A percentile compares a stretch with the other conserved stretches of the same genome.
phyloP scores from a whole-genome alignment of 768 basidiomycete genomes.

The Rhodotorula taiwanensis region DNA sequence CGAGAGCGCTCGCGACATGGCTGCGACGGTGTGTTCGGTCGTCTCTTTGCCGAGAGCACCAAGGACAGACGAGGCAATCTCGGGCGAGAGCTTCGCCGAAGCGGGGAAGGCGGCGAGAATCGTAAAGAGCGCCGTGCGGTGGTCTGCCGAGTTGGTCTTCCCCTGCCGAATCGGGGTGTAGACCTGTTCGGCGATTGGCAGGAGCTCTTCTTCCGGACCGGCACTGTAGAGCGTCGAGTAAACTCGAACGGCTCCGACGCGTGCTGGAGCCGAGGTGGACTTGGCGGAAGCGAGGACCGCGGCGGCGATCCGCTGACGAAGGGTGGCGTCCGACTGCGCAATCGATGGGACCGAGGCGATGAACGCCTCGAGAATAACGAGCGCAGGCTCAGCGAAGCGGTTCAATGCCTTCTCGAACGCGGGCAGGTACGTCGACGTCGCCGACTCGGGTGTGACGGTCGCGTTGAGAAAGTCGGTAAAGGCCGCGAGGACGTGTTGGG shows the following conservation, averaged over 20 bases:
- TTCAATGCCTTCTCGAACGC: conserved; percentile 71
- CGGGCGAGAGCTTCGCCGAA: conserved; percentile 49
- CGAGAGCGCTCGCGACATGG: conserved; percentile 55
- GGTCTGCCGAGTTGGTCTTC: conserved; percentile 81
- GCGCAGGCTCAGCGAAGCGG: conserved; percentile 70
- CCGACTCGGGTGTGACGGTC: conserved; percentile 47
- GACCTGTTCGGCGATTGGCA: conserved; percentile 55
- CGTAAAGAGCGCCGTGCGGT: conserved; percentile 69
- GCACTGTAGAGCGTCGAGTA: conserved; percentile 37
- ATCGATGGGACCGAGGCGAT: conserved; percentile 45
- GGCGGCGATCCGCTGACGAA: conserved; percentile 40
- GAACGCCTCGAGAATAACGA: conserved; percentile 47
- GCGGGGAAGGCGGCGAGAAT: conserved; percentile 58
- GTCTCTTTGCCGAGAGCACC: conserved; percentile 64
- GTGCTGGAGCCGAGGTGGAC: conserved; percentile 45
- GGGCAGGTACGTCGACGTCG: conserved; percentile 57
- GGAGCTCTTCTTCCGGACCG: conserved; percentile 40
- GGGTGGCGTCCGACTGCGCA: conserved; percentile 58
- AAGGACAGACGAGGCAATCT: conserved; percentile 47
- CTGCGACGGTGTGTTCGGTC: conserved; percentile 58
- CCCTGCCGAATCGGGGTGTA: conserved; percentile 68
- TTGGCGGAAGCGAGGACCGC: conserved; percentile 35
- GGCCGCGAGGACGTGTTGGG: conserved; percentile 51
- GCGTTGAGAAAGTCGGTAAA: conserved; percentile 38
- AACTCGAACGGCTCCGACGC: conserved; percentile 42